Percentiles rank a stretch among this genome's conserved stretches.
phyloP scores from a whole-genome alignment of 2,329 filamentous ascomycete genomes.

The Pestalotiopsis sp. region DNA sequence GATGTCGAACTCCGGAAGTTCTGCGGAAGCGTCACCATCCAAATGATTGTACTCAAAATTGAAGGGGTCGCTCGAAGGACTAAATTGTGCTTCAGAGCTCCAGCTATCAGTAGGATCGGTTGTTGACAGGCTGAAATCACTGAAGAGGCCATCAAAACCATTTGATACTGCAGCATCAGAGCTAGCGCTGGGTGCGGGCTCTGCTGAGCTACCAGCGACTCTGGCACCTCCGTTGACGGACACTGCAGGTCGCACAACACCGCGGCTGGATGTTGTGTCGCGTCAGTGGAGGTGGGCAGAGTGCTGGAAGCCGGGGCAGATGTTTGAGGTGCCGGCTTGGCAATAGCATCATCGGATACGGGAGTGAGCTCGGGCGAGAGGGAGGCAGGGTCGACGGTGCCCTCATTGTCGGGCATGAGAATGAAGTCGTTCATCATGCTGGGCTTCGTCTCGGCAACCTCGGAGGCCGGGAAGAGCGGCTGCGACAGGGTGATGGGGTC shows the following conservation, averaged over 20 bases:
- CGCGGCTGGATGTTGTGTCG: slow-evolving; percentile 99
- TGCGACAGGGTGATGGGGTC: slow-evolving; percentile 60
- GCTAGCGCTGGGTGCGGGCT: slow-evolving; percentile 41
- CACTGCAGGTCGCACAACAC: slow-evolving; percentile 99
- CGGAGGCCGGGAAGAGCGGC: slow-evolving; percentile 54
- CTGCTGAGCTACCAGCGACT: slow-evolving; percentile 46
- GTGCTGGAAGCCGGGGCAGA: slow-evolving; percentile 26
- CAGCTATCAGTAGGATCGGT: slow-evolving; percentile 73
- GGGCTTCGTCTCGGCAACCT: slow-evolving; percentile 28
- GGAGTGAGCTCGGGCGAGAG: slow-evolving; percentile 61
- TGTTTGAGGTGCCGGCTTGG: slow-evolving; percentile 28
- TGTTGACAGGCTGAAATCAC: slow-evolving; percentile 69
- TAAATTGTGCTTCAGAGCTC: slow-evolving; percentile 76
- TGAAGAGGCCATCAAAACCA: slow-evolving; percentile 68
- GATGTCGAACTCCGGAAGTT: slow-evolving; percentile 44
- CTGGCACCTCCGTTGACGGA: slow-evolving; percentile 76
- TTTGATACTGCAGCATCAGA: slow-evolving; percentile 57
- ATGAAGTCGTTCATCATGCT: slow-evolving; percentile 47
- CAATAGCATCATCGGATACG: slow-evolving; percentile 45
- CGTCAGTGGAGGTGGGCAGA: slow-evolving; percentile 67
- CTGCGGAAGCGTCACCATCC: slow-evolving; percentile 60
- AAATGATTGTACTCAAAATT: slow-evolving; percentile 69
- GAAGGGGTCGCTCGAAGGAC: slow-evolving; percentile 71
- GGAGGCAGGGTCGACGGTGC: slow-evolving; percentile 63
- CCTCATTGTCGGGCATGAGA: slow-evolving; percentile 40